phyloP scores from a whole-genome alignment of 2,329 filamentous ascomycete species.

The Fusarium proliferatum region DNA sequence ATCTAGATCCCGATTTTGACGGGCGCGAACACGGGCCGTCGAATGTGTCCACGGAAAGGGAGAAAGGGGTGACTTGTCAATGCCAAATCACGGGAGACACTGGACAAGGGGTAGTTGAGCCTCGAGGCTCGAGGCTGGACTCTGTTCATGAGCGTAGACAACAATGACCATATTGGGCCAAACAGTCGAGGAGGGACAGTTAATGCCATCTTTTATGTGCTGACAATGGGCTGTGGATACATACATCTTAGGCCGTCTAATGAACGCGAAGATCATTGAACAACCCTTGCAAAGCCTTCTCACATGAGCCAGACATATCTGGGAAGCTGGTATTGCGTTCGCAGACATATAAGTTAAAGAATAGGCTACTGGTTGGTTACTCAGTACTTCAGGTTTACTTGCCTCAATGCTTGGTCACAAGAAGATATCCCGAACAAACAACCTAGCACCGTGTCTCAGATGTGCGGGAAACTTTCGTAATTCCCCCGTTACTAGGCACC shows the following conservation, averaged over 20 bases:
- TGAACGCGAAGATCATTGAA: neutral
- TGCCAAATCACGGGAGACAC: neutral
- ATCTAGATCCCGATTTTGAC: conserved; percentile 26
- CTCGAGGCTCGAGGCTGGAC: neutral
- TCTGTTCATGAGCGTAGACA: neutral
- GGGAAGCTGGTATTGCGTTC: neutral
- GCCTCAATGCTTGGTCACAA: neutral
- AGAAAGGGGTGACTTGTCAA: conserved; percentile 22
- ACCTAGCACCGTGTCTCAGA: neutral
- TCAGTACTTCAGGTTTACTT: neutral
- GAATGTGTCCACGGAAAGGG: neutral
- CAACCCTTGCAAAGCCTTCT: neutral
- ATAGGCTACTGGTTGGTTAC: neutral
- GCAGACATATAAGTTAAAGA: neutral
- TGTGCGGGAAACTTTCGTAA: neutral
- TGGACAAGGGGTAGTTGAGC: neutral
- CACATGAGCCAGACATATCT: neutral
- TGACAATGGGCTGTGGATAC: neutral
- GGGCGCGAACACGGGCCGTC: conserved; percentile 18
- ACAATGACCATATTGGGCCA: neutral
- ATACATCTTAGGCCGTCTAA: neutral
- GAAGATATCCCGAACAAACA: neutral
- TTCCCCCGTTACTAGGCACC: neutral
- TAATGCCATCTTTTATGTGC: neutral
- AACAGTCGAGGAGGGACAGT: neutral